These are phyloP conservation scores for Arthrocladium fulminans DNA, from an alignment of 2,329 filamentous ascomycete species.

Conservation along the genomic window DNA sequence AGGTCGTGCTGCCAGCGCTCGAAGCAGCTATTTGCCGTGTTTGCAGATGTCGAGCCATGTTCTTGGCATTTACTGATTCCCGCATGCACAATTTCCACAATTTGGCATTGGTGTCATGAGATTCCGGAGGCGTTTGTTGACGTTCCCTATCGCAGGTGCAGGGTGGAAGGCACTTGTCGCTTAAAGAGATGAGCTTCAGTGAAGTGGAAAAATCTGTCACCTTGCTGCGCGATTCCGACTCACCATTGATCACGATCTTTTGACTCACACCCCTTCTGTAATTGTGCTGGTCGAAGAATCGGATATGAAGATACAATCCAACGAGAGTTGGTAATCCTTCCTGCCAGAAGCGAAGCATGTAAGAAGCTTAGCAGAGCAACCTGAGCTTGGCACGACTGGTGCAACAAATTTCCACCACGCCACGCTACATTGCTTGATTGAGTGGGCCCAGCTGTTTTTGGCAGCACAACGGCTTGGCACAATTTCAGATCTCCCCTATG, in stretches of 20 bases:
- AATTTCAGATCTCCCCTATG: background rate
- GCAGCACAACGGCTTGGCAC: background rate
- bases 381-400: background rate
- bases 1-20: background rate
- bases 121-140: too few species aligned
- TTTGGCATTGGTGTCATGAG: background rate
- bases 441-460: background rate
- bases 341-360: background rate
- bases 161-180: too few species aligned
- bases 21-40: slow-evolving; percentile 1
- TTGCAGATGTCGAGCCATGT: background rate
- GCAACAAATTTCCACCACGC: too few species aligned
- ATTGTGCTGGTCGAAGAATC: too few species aligned
- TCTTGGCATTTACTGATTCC: background rate
- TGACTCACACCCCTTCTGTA: too few species aligned
- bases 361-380: background rate
- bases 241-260: too few species aligned
- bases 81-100: background rate
- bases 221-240: too few species aligned
- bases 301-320: background rate
- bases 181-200: too few species aligned
- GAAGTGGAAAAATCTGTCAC: too few species aligned
- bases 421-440: background rate
- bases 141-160: background rate
- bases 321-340: background rate